Evolutionary conservation across 1,284 basidiomycete species (phyloP).

Genomic region (Amylostereum areolatum): DNA sequence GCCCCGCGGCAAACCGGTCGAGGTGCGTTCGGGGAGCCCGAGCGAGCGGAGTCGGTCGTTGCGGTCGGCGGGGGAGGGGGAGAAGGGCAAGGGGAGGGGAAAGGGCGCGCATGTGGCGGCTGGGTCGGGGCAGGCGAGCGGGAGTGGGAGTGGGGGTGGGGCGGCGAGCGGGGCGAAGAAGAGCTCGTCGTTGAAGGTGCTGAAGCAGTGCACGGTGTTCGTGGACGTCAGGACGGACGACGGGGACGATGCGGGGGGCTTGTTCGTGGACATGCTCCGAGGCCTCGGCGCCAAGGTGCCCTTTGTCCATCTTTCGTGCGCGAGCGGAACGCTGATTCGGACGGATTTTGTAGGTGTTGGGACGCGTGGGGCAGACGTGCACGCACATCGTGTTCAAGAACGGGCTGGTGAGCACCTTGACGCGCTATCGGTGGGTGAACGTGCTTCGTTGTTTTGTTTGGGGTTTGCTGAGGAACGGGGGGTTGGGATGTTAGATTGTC

Average conservation of each 20-base stretch:
- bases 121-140: background rate
- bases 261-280: conserved; percentile 83
- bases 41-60: conserved; percentile 15
- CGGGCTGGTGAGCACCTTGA: conserved; percentile 72
- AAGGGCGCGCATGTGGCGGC: conserved; percentile 11
- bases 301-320: conserved; percentile 4
- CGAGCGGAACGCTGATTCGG: conserved; percentile 2
- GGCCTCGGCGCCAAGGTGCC: conserved; percentile 78
- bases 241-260: conserved; percentile 77
- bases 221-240: conserved; percentile 87
- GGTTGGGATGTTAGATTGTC: conserved; percentile 45
- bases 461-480: too few relatives aligned
- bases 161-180: conserved; percentile 15
- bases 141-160: background rate
- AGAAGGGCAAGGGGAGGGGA: conserved; percentile 11
- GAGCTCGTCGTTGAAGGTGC: conserved; percentile 29
- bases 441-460: background rate
- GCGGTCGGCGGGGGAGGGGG: conserved; percentile 14
- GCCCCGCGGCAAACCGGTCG: conserved; percentile 34
- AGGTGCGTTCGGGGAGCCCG: conserved; percentile 27
- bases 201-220: conserved; percentile 80
- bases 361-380: conserved; percentile 66
- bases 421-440: conserved; percentile 57
- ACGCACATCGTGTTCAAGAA: conserved; percentile 93
- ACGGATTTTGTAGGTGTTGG: conserved; percentile 40